Evolutionary conservation across 192 early-diverging fungal genomes (phyloP).

Genomic region (Endogone sp.): DNA sequence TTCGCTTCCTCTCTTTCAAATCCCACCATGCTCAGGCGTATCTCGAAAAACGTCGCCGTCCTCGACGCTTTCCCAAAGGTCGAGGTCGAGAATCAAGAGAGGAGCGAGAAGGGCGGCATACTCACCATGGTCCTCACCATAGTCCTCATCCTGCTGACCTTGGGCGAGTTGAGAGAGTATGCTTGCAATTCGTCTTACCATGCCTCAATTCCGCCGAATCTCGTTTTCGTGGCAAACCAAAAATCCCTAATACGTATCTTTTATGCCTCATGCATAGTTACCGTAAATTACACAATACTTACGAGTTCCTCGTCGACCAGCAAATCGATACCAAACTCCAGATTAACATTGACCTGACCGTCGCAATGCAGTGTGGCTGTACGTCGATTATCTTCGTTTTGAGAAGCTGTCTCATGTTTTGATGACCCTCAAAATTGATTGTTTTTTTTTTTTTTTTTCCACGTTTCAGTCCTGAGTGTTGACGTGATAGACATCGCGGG

Average conservation of each 20-base stretch:
- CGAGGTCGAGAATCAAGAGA: slow-evolving; percentile 70
- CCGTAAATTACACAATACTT: slow-evolving; percentile 52
- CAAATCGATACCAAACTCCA: slow-evolving; percentile 56
- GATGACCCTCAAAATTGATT: background rate
- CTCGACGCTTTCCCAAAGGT: slow-evolving; percentile 92
- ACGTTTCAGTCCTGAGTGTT: slow-evolving; percentile 47
- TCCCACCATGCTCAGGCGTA: background rate
- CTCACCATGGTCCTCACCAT: slow-evolving; percentile 66
- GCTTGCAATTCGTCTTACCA: slow-evolving; percentile 21
- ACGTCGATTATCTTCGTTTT: slow-evolving; percentile 5
- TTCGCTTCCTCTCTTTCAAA: background rate
- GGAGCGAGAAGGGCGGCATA: slow-evolving; percentile 70
- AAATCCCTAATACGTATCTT: no score
- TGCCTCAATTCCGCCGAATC: no score
- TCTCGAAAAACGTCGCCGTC: slow-evolving; percentile 6
- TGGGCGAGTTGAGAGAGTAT: slow-evolving; percentile 70
- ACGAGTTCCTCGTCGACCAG: slow-evolving; percentile 80
- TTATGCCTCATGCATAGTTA: slow-evolving; percentile 23
- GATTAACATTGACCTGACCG: slow-evolving; percentile 83
- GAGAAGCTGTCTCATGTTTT: slow-evolving; percentile 15
- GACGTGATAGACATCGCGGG: slow-evolving; percentile 70
- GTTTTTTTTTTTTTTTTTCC: no score
- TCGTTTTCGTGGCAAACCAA: no score
- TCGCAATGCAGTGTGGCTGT: slow-evolving; percentile 83
- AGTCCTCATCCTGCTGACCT: slow-evolving; percentile 62